Conservation (phyloP, 208 protist genomes). For the Trypanosomatidae sp. region DNA sequence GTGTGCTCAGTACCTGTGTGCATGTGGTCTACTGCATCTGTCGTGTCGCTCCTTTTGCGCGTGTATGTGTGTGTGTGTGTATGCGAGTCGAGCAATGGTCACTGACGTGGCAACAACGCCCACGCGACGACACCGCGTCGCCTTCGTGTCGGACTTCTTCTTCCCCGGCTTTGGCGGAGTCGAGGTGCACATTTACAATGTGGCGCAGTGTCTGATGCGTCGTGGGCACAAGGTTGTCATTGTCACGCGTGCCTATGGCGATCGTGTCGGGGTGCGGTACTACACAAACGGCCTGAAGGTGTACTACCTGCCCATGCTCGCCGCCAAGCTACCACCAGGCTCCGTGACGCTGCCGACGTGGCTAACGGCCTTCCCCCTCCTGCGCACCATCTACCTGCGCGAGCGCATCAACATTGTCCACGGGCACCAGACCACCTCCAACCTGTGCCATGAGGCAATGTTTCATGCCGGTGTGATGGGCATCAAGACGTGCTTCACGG, state of each 20-base stretch:
- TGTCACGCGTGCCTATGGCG: constrained; percentile 92
- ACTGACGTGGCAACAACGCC: not conserved
- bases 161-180: constrained; percentile 98
- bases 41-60: not conserved
- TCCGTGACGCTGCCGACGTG: constrained; percentile 88
- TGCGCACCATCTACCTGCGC: constrained; percentile 92
- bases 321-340: constrained; percentile 78
- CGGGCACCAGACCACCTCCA: constrained; percentile 95
- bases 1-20: no score
- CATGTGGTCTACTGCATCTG: no score
- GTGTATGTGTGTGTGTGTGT: no score
- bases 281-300: constrained; percentile 96
- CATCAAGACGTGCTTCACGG: constrained; percentile 94
- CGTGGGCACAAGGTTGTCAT: constrained; percentile 95
- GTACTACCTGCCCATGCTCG: constrained; percentile 94
- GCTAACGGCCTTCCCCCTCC: constrained; percentile 69
- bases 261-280: constrained; percentile 92
- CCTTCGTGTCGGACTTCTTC: constrained; percentile 96
- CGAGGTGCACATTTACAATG: constrained; percentile 96
- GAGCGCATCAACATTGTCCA: constrained; percentile 96
- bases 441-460: constrained; percentile 92
- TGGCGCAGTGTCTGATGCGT: constrained; percentile 92
- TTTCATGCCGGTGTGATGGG: constrained; percentile 93
- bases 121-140: constrained; percentile 64
- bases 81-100: no score